These are phyloP conservation scores for Epichloe baconii DNA, from an alignment of 2,329 filamentous ascomycete species.

Conservation along the genomic window DNA sequence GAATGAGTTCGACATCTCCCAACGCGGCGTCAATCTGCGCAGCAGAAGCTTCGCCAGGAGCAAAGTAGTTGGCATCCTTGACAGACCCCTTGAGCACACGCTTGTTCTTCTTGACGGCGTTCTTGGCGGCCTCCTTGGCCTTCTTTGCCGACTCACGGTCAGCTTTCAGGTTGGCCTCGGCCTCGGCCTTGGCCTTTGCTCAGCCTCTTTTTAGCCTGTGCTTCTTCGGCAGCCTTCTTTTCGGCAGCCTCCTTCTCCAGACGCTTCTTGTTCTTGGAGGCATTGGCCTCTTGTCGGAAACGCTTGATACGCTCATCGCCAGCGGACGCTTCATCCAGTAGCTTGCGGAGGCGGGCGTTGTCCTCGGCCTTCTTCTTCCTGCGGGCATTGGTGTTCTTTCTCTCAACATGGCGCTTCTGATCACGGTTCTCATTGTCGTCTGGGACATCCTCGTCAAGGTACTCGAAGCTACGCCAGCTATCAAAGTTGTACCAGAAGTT, in stretches of 20 bases:
- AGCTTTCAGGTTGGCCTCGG: constrained; percentile 74
- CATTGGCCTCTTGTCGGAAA: constrained; percentile 84
- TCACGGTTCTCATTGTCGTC: constrained; percentile 98
- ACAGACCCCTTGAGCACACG: constrained; percentile 84
- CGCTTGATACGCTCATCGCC: constrained; percentile 93
- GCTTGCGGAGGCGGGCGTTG: constrained; percentile 73
- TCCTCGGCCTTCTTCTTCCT: constrained; percentile 99
- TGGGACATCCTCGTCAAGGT: constrained; percentile 95
- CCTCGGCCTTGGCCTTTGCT: constrained; percentile 67
- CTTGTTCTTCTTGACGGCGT: constrained; percentile 99
- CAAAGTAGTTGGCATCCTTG: constrained; percentile 98
- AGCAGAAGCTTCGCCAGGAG: constrained; percentile 54
- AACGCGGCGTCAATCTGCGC: constrained; percentile 72
- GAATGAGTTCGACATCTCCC: constrained; percentile 72
- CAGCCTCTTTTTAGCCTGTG: constrained; percentile 68
- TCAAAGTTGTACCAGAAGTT: constrained; percentile 99
- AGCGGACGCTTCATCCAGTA: constrained; percentile 76
- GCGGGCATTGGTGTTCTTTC: constrained; percentile 94
- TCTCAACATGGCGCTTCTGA: constrained; percentile 95
- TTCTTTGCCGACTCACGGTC: constrained; percentile 82
- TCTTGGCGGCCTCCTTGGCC: constrained; percentile 97
- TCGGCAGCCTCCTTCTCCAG: constrained; percentile 84
- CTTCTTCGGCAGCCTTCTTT: constrained; percentile 77
- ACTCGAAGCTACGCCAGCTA: constrained; percentile 95
- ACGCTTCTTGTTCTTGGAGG: constrained; percentile 91